These are phyloP conservation scores for California macrophylla DNA, from an alignment of 441 rosid species.

Conservation along the genomic window DNA sequence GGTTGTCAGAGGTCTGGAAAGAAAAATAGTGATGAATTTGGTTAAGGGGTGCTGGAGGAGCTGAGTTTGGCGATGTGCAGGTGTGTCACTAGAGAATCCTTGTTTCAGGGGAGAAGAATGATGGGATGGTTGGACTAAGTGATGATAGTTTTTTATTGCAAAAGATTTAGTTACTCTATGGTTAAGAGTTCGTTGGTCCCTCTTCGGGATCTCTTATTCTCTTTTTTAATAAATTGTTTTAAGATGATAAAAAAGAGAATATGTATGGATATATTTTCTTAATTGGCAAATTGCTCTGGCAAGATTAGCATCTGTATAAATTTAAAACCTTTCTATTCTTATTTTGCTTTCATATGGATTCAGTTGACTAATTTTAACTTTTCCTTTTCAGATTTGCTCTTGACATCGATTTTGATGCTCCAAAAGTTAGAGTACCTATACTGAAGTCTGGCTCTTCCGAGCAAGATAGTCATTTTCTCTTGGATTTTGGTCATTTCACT, in stretches of 20 bases:
- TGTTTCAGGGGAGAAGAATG: background rate
- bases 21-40: background rate
- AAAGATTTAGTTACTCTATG: background rate
- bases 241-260: no score
- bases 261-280: background rate
- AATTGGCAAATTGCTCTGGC: background rate
- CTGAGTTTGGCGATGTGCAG: background rate
- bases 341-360: background rate
- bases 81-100: slow-evolving; percentile 2
- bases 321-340: background rate
- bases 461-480: slow-evolving; percentile 70
- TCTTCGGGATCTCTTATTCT: no score
- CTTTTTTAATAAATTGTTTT: no score
- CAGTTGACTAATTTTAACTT: slow-evolving; percentile 1
- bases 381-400: slow-evolving; percentile 75
- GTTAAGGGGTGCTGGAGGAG: background rate
- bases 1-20: background rate
- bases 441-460: slow-evolving; percentile 48
- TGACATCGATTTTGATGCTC: slow-evolving; percentile 98
- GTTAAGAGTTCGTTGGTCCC: no score
- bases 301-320: background rate
- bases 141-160: background rate
- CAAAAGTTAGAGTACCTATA: slow-evolving; percentile 89
- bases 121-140: slow-evolving; percentile 4
- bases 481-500: slow-evolving; percentile 97